Base-by-base conservation (phyloP, 352 stramenopile genomes). In the Phytophthora melonis region DNA sequence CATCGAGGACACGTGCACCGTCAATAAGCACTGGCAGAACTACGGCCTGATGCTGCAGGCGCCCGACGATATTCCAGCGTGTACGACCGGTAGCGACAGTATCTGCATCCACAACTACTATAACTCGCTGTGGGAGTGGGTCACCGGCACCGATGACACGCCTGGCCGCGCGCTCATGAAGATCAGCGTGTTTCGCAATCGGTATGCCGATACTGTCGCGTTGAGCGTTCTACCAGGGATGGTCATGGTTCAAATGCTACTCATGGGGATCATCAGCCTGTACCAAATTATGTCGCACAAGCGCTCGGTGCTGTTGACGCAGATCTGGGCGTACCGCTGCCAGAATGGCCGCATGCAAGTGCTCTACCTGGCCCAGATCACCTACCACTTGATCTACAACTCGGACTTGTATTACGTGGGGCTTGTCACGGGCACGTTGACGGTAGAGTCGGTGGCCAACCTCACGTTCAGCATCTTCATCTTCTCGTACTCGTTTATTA, bases 1-100 rank as follows among this genome's bases (percentile, higher is more conserved):
- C 21, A 66, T 77, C 14, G 70, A 78, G 53, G 71, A 70, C 27
- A 54, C 59, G n/a, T 78, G 71, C 23, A 59, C 30, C 0, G 10
- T 64, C 2, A 30, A 60, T 41, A 65, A 63, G 2, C 71, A 66
- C 21, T 78, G 60, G 71, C 32, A 54, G n/a, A 65, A 66, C 21
- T 78, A 78, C 27, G 71, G 66, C 3, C 57, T 78, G 10, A 78
- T 78, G 66, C 19, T 78, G 13, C 71, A 78, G 21, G 39, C 70
- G 7, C 70, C 64, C 1, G 63, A 77, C 8, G 70, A 70, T 32
- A 68, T 74, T 34, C 64, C 70, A 0, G 64, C 61, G 7, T 77
- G 64, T 11, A 74, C 53, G 14, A 75, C 62, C 5, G 39, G 49
- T 0, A 71, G 47, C 21, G 56, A 72, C 58, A 63, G 57, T 23